Conservation (phyloP, 2,329 filamentous ascomycete species). For the Fusarium sp. region DNA sequence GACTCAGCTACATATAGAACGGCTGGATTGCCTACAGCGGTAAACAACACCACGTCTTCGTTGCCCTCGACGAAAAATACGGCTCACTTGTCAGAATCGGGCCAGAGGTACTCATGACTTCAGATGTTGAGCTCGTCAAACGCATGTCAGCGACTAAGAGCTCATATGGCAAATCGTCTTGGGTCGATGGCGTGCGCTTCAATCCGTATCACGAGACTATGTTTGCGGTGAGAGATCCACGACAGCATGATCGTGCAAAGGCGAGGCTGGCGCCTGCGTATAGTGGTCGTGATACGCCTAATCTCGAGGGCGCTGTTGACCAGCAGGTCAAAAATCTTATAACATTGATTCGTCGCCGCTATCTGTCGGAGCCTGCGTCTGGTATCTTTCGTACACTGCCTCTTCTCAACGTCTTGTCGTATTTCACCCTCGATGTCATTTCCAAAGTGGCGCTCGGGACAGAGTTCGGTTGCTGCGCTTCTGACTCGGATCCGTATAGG, state of each 20-base stretch:
- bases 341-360: not conserved
- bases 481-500: not conserved
- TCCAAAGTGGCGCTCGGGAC: not conserved
- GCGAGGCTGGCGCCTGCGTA: not conserved
- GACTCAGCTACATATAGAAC: slow-evolving; percentile 3
- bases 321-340: not conserved
- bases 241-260: not conserved
- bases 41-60: not conserved
- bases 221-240: not conserved
- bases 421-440: not conserved
- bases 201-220: not conserved
- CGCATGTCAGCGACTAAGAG: not conserved
- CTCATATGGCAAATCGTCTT: not conserved
- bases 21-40: not conserved
- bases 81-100: slow-evolving; percentile 2
- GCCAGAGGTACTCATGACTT: not conserved
- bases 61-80: not conserved
- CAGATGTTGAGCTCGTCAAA: not conserved
- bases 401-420: not conserved
- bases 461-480: not conserved
- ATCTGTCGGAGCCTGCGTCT: not conserved
- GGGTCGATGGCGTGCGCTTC: not conserved
- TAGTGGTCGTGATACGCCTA: not conserved
- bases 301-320: not conserved
- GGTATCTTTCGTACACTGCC: not conserved